Conservation (phyloP, 106 monocot species). For the Allium fistulosum region DNA sequence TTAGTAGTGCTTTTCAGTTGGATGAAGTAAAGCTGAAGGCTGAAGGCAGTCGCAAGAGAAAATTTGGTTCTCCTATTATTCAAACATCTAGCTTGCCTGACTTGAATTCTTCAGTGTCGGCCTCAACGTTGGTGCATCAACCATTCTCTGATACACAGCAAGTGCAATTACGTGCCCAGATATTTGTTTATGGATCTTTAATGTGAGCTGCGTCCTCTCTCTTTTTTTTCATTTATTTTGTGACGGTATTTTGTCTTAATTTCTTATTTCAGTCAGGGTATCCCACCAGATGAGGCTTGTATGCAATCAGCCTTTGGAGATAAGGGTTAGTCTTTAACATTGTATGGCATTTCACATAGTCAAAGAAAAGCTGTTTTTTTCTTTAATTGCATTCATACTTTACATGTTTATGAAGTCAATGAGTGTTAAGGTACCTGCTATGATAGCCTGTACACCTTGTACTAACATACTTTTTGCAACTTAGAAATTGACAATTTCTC, state of each 20-base stretch:
- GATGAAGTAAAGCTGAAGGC: constrained; percentile 13
- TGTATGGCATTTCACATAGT: too few species aligned
- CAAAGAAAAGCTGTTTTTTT: too few species aligned
- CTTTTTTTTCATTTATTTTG: neutral
- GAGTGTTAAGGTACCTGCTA: too few species aligned
- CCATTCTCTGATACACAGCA: constrained; percentile 89
- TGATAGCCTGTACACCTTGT: too few species aligned
- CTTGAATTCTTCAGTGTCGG: constrained; percentile 29
- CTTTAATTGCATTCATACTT: too few species aligned
- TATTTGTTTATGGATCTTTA: constrained; percentile 93
- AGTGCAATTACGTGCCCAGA: constrained; percentile 91
- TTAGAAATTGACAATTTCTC: too few species aligned
- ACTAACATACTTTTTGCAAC: too few species aligned
- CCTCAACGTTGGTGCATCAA: constrained; percentile 39
- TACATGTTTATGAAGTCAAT: too few species aligned
- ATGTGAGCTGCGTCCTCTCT: constrained; percentile 44
- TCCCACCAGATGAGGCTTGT: constrained; percentile 77
- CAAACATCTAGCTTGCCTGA: constrained; percentile 49
- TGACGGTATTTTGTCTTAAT: neutral
- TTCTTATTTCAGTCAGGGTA: constrained; percentile 59
- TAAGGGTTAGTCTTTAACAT: constrained; percentile 34
- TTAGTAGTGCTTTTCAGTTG: constrained; percentile 21
- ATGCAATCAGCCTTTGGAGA: constrained; percentile 85
- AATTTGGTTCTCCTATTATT: constrained; percentile 22
- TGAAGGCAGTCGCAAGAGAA: constrained; percentile 20